A percentile compares a stretch with the other conserved stretches of the same genome.
phyloP scores from a whole-genome alignment of 257 asterid species.

The Scutellaria galericulata region DNA sequence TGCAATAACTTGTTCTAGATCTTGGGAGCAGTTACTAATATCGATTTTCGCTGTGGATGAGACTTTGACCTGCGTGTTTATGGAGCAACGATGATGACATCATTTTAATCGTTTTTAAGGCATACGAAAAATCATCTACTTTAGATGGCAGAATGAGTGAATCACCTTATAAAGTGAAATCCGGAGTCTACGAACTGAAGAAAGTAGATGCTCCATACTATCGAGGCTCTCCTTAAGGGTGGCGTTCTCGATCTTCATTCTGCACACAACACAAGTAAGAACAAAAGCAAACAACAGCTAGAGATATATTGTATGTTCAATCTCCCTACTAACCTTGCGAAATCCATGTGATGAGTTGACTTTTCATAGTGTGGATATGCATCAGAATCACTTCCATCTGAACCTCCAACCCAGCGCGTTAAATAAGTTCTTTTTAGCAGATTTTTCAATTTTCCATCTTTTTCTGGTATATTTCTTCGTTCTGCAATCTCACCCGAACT shows the following conservation, averaged over 20 bases:
- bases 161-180: conserved; percentile 74
- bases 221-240: conserved; percentile 94
- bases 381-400: conserved; percentile 54
- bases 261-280: conserved; percentile 39
- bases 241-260: conserved; percentile 94
- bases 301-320: neutral
- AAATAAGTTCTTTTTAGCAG: conserved; percentile 67
- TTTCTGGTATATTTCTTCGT: conserved; percentile 55
- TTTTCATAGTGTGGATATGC: conserved; percentile 47
- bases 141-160: neutral
- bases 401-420: conserved; percentile 74
- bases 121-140: neutral
- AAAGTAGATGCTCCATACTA: conserved; percentile 88
- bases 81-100: neutral
- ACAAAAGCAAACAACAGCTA: neutral
- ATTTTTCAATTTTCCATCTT: conserved; percentile 75
- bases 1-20: conserved; percentile 52
- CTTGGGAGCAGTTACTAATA: conserved; percentile 34
- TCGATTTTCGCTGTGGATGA: conserved; percentile 37
- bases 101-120: neutral
- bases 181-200: conserved; percentile 78
- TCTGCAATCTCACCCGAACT: conserved; percentile 43
- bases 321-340: conserved; percentile 62
- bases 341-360: conserved; percentile 55
- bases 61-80: conserved; percentile 52